Conservation (phyloP, 768 basidiomycete genomes). For the Boletus rubroflammeus region DNA sequence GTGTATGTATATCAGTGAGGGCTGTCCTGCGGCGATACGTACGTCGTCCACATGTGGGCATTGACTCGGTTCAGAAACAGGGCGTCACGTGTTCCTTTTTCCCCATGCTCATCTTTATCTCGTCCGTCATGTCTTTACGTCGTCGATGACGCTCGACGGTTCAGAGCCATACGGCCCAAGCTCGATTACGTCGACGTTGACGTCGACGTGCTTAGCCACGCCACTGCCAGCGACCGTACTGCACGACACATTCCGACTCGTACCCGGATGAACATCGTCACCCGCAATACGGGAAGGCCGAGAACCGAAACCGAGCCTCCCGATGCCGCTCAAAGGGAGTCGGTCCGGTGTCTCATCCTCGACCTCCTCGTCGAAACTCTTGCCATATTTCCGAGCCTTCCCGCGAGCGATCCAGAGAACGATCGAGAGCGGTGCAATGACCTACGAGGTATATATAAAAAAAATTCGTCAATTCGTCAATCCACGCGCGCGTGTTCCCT, state of each 20-base stretch:
- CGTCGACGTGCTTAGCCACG: background rate
- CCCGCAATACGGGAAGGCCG: background rate
- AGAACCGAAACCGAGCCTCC: constrained; percentile 8
- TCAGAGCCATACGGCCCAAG: constrained; percentile 7
- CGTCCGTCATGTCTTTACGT: background rate
- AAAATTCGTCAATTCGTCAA: background rate
- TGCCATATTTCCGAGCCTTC: constrained; percentile 12
- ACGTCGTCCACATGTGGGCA: background rate
- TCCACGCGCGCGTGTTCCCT: background rate
- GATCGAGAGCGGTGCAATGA: constrained; percentile 26
- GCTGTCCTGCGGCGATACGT: background rate
- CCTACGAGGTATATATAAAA: constrained; percentile 11
- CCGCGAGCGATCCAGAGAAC: constrained; percentile 25
- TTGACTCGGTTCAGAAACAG: background rate
- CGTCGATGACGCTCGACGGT: constrained; percentile 2
- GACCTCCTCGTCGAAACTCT: background rate
- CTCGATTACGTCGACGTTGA: constrained; percentile 4
- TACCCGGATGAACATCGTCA: background rate
- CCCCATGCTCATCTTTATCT: background rate
- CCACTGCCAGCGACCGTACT: constrained; percentile 5
- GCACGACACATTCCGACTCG: constrained; percentile 8
- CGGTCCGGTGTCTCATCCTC: background rate
- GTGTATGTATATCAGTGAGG: background rate
- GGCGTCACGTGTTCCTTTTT: background rate
- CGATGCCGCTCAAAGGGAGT: background rate